Evolutionary conservation across 2,329 filamentous ascomycete species (phyloP), one percentile per base, ranked within the genome.

Genomic region (Fonsecaea erecta): DNA sequence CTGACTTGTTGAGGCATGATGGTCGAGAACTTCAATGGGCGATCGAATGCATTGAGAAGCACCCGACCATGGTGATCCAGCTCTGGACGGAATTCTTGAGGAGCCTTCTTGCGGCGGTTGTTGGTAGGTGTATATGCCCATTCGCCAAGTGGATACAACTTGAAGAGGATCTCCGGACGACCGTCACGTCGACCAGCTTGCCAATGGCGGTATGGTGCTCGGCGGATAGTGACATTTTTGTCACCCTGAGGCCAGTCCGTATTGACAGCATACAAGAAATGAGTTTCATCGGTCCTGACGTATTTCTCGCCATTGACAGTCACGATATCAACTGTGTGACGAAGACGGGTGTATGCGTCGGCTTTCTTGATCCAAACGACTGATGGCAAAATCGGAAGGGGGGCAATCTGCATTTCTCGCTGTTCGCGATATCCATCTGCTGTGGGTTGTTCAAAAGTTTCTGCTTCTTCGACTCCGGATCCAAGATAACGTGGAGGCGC

Each of bases 51-150:
- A 26, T 60, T 66, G 40, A 66, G 51, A 21, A 60, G 37, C 7
- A 66, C 52, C 12, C 61, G 51, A n/a, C 60, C 64, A 9, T 57
- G 51, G 11, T 32, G 26, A 43, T 65, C 63, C 18, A 62, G 28
- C 24, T 63, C n/a, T 2, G 64, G 64, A n/a, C 40, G 60, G 52
- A 63, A 66, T 21, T 63, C 54, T 6, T 18, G 26, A 46, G 60
- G 60, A 8, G 60, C 52, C 51, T 63, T 63, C 52, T 61, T 63
- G 24, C 55, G 56, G 40, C 64, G 60, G 6, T 52, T 57, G 21
- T 60, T 63, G 18, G 30, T 57, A 2, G 52, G 11, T 5, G 55
- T 63, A 57, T 60, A 66, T 16, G 37, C 60, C 30, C 37, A 66
- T 52, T 60, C 8, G 14, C 64, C 64, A 4, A 28, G 40, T 8